These are phyloP conservation scores for Suillus variegatus DNA, from an alignment of 768 basidiomycete genomes.

Conservation along the genomic window DNA sequence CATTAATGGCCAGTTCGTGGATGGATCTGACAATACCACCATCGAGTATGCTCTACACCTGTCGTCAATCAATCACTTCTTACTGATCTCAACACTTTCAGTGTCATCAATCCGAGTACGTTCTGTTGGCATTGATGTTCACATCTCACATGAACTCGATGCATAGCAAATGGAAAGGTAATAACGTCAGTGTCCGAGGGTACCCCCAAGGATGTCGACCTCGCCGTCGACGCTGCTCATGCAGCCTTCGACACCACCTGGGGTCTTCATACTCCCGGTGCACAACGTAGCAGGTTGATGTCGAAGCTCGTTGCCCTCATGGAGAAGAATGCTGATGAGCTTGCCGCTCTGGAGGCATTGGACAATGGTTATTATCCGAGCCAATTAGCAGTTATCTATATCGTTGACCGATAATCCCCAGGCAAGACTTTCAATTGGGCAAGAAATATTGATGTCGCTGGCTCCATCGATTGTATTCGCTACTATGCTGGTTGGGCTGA, in stretches of 20 bases:
- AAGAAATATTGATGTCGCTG: conserved; percentile 49
- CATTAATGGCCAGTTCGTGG: conserved; percentile 68
- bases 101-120: conserved; percentile 60
- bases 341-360: conserved; percentile 74
- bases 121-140: conserved; percentile 8
- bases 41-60: conserved; percentile 57
- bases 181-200: conserved; percentile 61
- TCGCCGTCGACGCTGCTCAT: conserved; percentile 68
- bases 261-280: conserved; percentile 63
- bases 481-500: conserved; percentile 94
- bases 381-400: background rate
- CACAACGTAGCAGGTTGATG: conserved; percentile 54
- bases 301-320: conserved; percentile 65
- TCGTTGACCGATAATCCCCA: conserved; percentile 13
- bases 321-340: conserved; percentile 58
- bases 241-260: conserved; percentile 63
- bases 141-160: conserved; percentile 18
- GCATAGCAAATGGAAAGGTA: conserved; percentile 61
- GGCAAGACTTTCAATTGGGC: conserved; percentile 58
- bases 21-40: conserved; percentile 56
- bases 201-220: conserved; percentile 70
- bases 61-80: background rate
- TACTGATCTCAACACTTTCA: conserved; percentile 21
- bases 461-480: conserved; percentile 52
- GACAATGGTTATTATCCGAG: conserved; percentile 50